Evolutionary conservation across 805 yeast species (phyloP).

Genomic region (Jamesozyma gamospora): DNA sequence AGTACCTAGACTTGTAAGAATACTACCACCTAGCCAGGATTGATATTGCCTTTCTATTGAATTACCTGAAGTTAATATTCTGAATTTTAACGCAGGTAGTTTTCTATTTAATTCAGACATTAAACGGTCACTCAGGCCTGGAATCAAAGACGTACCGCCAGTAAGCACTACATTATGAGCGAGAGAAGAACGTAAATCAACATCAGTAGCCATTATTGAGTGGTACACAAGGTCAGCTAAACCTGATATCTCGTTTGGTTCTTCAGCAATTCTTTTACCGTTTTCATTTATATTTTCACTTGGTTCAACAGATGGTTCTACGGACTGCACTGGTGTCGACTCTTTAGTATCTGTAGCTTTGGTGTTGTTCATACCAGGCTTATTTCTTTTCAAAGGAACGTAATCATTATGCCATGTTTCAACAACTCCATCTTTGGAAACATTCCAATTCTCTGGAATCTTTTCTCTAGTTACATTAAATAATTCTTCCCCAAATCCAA

Average conservation of each 20-base stretch:
- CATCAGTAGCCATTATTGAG: slow-evolving; percentile 51
- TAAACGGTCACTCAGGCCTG: slow-evolving; percentile 71
- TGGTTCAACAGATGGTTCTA: slow-evolving; percentile 13
- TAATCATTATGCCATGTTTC: slow-evolving; percentile 50
- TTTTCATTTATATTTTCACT: slow-evolving; percentile 16
- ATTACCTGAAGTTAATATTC: slow-evolving; percentile 76
- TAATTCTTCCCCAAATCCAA: slow-evolving; percentile 57
- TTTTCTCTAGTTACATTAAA: slow-evolving; percentile 49
- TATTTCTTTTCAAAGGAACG: slow-evolving; percentile 58
- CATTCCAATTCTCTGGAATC: slow-evolving; percentile 27
- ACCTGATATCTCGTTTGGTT: slow-evolving; percentile 31
- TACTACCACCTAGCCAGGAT: slow-evolving; percentile 89
- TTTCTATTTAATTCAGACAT: slow-evolving; percentile 55
- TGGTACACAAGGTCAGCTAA: slow-evolving; percentile 52
- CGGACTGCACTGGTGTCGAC: slow-evolving; percentile 18
- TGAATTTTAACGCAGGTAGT: slow-evolving; percentile 77
- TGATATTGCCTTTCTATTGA: slow-evolving; percentile 67
- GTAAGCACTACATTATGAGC: slow-evolving; percentile 85
- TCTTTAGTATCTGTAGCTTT: slow-evolving; percentile 27
- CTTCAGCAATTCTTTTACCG: slow-evolving; percentile 25
- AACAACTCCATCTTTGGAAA: slow-evolving; percentile 46
- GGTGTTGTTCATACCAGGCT: slow-evolving; percentile 16
- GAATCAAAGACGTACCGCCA: slow-evolving; percentile 73
- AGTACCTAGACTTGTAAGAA: slow-evolving; percentile 78
- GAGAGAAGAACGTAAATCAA: slow-evolving; percentile 71